Evolutionary conservation across 805 yeast species (phyloP).

Genomic region (Blastobotrys attinorum): DNA sequence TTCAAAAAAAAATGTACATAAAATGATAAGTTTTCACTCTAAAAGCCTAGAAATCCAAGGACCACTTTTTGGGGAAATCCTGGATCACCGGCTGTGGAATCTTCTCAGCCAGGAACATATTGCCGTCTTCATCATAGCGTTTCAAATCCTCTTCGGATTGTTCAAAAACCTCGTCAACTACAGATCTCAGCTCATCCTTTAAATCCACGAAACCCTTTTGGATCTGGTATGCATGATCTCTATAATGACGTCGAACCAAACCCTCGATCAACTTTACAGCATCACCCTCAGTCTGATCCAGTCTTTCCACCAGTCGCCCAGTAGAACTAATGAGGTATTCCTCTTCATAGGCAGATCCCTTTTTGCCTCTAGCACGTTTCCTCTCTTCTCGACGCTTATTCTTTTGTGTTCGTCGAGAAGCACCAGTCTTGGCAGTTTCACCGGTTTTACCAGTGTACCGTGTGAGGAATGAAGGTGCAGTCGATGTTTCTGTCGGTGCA

Average conservation of each 20-base stretch:
- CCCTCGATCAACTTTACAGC: conserved; percentile 68
- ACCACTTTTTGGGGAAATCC: conserved; percentile 35
- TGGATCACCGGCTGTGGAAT: conserved; percentile 62
- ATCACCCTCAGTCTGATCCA: conserved; percentile 66
- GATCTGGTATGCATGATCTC: conserved; percentile 74
- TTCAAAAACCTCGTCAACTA: conserved; percentile 66
- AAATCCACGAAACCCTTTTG: conserved; percentile 61
- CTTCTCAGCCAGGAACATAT: conserved; percentile 67
- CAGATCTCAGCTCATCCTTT: conserved; percentile 44
- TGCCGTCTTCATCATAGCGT: conserved; percentile 83
- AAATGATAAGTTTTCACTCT: too few relatives aligned
- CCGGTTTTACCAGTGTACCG: conserved; percentile 93
- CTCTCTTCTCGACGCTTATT: conserved; percentile 93
- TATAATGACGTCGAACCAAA: conserved; percentile 59
- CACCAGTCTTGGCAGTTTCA: conserved; percentile 96
- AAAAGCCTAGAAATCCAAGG: conserved; percentile 13
- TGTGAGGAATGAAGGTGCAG: conserved; percentile 88
- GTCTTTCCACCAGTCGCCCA: conserved; percentile 78
- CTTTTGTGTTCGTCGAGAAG: conserved; percentile 84
- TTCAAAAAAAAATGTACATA: not conserved
- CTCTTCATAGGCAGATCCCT: conserved; percentile 96
- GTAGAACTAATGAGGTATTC: conserved; percentile 85
- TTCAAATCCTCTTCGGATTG: conserved; percentile 83
- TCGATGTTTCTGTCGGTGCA: conserved; percentile 90
- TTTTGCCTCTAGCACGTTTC: conserved; percentile 92